phyloP scores from a whole-genome alignment of 2,329 filamentous ascomycete species.

The Ceratocystis smalleyi region DNA sequence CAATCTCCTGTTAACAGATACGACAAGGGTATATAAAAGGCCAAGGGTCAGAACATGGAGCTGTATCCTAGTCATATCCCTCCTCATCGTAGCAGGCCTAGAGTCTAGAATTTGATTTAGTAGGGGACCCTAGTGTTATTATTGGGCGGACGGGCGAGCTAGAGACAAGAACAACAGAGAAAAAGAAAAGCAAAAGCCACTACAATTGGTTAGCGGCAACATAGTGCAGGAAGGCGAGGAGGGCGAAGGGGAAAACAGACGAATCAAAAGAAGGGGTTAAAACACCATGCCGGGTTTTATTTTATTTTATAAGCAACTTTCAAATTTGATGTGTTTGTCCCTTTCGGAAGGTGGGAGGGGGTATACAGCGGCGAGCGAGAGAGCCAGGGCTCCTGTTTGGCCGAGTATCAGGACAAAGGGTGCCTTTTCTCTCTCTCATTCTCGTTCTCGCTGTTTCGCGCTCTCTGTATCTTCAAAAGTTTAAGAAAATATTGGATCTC shows the following conservation, averaged over 20 bases:
- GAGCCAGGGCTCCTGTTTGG: neutral
- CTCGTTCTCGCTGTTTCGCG: constrained; percentile 4
- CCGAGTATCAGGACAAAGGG: neutral
- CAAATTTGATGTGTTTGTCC: neutral
- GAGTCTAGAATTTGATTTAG: neutral
- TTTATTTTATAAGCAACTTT: neutral
- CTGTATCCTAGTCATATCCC: neutral
- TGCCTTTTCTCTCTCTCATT: neutral
- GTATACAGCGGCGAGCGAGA: neutral
- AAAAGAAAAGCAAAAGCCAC: neutral
- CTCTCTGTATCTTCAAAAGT: neutral
- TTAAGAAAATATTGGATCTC: neutral
- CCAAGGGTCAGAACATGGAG: neutral
- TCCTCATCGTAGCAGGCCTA: neutral
- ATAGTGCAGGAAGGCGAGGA: neutral
- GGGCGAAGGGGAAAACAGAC: neutral
- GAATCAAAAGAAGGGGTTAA: neutral
- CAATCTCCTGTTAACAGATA: neutral
- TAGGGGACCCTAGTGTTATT: neutral
- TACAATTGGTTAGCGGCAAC: neutral
- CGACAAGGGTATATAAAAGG: neutral
- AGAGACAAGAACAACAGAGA: neutral
- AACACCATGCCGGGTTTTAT: neutral
- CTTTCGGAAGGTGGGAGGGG: neutral
- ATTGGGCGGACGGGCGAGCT: neutral